Evolutionary conservation across 768 basidiomycete genomes (phyloP), one percentile per base, ranked within the genome.

Genomic region (Boletus insuetus): DNA sequence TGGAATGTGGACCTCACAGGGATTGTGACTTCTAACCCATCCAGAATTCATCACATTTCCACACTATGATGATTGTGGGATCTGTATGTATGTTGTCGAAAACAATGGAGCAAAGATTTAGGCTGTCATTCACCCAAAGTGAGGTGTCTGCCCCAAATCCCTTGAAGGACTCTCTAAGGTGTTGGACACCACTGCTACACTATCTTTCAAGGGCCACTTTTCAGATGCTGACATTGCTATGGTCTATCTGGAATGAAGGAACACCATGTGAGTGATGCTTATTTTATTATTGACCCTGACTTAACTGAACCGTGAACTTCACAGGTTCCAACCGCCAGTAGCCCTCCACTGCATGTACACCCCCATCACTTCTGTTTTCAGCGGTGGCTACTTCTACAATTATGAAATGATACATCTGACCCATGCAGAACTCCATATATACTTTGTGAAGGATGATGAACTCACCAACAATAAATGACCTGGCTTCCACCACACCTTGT

Each of bases 381-480:
- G 2, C 1, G 35, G 56, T 0, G 48, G 44, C 0, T 54, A 51
- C 2, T 60, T 60, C 9, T 60, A 50, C 22, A 47, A 39, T 11
- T 54, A 53, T 3, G 13, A 58, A 0, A 58, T 20, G 0, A 58
- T 60, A 43, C 59, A 60, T 13, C 29, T 53, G 0, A 57, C 47
- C 0, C 14, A 4, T 1, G 38, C 40, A 0, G 45, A n/a, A 7
- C 24, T 51, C 0, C 17, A 4, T 10, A 5, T 2, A 37, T 26
- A 6, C 37, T 39, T 26, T 20, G 1, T 12, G 3, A 4, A 39
- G 13, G 39, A 43, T 0, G 29, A 3, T 0, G 14, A 31, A 0
- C 12, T 53, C 0, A 56, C 39, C 0, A 59, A 57, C 13, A 31
- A 59, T 3, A 1, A 51, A 0, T 20, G 19, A 0, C 11, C n/a